Evolutionary conservation across 352 stramenopile species (phyloP).

Genomic region (Phytophthora chlamydospora): DNA sequence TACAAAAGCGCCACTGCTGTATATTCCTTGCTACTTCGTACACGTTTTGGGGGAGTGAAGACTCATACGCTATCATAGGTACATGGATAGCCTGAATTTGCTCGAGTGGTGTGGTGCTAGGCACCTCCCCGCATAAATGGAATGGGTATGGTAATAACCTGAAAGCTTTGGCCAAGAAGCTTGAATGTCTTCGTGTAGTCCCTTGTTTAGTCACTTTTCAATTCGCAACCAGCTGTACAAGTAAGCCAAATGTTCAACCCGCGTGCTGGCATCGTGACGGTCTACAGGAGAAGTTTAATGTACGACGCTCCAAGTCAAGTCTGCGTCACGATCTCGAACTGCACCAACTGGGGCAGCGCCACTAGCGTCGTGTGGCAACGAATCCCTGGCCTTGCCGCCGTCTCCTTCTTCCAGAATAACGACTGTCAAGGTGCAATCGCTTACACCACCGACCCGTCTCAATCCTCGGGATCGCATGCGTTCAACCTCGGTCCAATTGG

Average conservation of each 20-base stretch:
- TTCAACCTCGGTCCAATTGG: background rate
- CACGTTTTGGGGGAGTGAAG: too few relatives aligned
- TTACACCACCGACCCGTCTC: background rate
- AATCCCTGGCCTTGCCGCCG: background rate
- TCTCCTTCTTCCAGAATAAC: background rate
- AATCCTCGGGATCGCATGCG: background rate
- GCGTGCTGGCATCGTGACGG: conserved; percentile 2
- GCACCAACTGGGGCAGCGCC: background rate
- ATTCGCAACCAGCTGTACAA: background rate
- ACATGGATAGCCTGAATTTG: too few relatives aligned
- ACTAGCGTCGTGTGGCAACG: conserved; percentile 1
- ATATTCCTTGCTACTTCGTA: too few relatives aligned
- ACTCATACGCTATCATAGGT: too few relatives aligned
- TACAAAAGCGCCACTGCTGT: too few relatives aligned
- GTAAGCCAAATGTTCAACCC: background rate
- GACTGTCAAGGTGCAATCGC: background rate
- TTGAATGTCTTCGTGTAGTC: too few relatives aligned
- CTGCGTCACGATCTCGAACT: conserved; percentile 5
- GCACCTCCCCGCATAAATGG: too few relatives aligned
- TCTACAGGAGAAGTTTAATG: background rate
- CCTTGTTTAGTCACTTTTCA: background rate
- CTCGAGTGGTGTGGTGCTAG: too few relatives aligned
- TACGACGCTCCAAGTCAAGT: conserved; percentile 6
- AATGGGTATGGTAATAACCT: too few relatives aligned
- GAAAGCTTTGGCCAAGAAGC: too few relatives aligned